Conservation (phyloP, 176 grass and related monocot genomes). For the Cenchrus fungigraminus region DNA sequence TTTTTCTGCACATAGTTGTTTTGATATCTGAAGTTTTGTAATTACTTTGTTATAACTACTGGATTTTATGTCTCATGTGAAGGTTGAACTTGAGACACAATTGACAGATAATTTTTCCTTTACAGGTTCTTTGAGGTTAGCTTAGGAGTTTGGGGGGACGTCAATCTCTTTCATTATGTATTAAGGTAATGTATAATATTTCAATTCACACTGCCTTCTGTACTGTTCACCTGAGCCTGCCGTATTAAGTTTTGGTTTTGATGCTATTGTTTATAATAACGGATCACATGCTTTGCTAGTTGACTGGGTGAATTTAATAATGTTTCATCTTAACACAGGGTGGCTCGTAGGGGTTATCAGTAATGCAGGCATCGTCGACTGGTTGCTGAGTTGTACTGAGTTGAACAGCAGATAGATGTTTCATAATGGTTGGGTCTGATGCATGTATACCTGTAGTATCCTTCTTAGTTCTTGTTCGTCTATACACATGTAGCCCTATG, state of each 20-base stretch:
- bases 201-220: conserved; percentile 11
- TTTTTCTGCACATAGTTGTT: not conserved
- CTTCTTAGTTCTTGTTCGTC: conserved; percentile 12
- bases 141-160: conserved; percentile 2
- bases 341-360: not conserved
- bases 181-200: conserved; percentile 31
- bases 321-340: conserved; percentile 19
- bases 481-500: conserved; percentile 25
- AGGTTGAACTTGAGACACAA: not conserved
- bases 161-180: conserved; percentile 14
- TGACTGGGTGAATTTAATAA: conserved; percentile 30
- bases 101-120: conserved; percentile 36
- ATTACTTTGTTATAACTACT: not conserved
- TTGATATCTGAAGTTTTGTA: not conserved
- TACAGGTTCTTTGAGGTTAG: conserved; percentile 34
- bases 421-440: conserved; percentile 13
- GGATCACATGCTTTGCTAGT: conserved; percentile 22
- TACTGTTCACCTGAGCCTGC: not conserved
- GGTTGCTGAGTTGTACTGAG: conserved; percentile 23
- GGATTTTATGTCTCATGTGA: not conserved
- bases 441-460: not conserved
- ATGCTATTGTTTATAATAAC: conserved; percentile 7
- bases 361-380: conserved; percentile 15
- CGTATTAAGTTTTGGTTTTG: conserved; percentile 18
- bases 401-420: conserved; percentile 23